Evolutionary conservation across 2,329 filamentous ascomycete genomes (phyloP).

Genomic region (Colletotrichum sp.): DNA sequence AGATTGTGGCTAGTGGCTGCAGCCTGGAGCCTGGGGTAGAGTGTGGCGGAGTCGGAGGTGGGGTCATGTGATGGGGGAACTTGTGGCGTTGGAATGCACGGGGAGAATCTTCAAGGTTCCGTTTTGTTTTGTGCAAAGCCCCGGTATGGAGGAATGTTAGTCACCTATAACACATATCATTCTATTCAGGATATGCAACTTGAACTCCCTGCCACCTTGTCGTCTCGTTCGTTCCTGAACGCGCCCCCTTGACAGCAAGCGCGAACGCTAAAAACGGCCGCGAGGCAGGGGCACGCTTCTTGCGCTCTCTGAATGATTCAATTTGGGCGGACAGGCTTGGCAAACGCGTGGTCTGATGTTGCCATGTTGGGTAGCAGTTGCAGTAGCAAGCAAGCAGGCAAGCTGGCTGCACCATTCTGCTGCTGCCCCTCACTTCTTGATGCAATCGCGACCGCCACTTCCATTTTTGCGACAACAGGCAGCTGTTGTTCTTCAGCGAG

Average conservation of each 20-base stretch:
- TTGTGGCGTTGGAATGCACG: background rate
- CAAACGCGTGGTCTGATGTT: constrained; percentile 13
- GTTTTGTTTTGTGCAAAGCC: background rate
- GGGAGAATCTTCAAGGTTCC: background rate
- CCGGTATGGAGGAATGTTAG: too few relatives aligned
- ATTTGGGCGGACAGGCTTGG: background rate
- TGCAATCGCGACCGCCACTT: background rate
- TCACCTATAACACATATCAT: rapidly evolving
- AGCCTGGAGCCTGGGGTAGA: constrained; percentile 7
- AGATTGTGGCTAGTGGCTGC: background rate
- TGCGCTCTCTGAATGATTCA: background rate
- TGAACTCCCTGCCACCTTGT: background rate
- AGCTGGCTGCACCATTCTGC: background rate
- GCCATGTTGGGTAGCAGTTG: background rate
- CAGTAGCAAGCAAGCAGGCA: background rate
- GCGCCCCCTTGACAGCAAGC: background rate
- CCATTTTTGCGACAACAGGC: background rate
- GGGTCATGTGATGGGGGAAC: background rate
- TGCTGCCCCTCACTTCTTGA: background rate
- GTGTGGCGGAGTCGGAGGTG: background rate
- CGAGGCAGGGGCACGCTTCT: background rate
- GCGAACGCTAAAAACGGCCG: background rate
- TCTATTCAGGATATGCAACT: background rate
- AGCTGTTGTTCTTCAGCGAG: background rate
- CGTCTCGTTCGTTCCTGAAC: background rate